Base-by-base conservation (phyloP, 2,329 filamentous ascomycete genomes). In the Trichoderma guizhouense region DNA sequence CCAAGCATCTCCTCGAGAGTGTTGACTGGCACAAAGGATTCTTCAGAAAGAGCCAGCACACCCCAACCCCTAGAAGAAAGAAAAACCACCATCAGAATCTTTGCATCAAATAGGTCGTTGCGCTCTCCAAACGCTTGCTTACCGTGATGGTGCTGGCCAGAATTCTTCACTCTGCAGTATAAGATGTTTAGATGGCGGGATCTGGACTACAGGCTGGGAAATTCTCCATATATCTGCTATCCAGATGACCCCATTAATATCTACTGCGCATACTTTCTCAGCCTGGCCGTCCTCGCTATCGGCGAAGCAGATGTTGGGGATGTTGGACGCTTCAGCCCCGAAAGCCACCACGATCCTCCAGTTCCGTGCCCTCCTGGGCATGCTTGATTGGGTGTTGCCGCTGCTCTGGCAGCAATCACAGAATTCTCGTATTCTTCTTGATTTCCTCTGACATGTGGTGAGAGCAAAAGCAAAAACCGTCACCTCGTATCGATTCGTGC, bases 401-500 rank as follows among this genome's bases (percentile, higher is more conserved):
- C 65, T 74, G 9, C 64, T 58, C 3, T 30, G 26, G 51, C 74
- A 75, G 39, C 73, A 72, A 32, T 72, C 63, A 47, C 72, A 73
- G 65, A 32, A 57, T 21, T 72, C 67, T 43, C 43, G 34, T 15
- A 43, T 28, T 3, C 57, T 39, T 64, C n/a, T 68, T 15, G 36
- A 34, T 12, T 32, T 62, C 55, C 69, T 58, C 57, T 39, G 74
- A 32, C 65, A 30, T 43, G 55, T 21, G 60, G 77, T 73, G 60
- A 85, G 77, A 6, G 84, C 84, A 74, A 85, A 83, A 1, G 85
- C 86, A 75, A 89, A 89, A 1, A 90, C 84, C 0, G 83, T 86
- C 7, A 87, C 81, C 73, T 87, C 86, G 66, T 79, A 78, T 5
- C 86, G 88, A 79, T 99, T 99, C 0, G 93, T 90, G 76, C 92